Base-by-base conservation (phyloP, 306 rosid species). In the Quercus glauca region DNA sequence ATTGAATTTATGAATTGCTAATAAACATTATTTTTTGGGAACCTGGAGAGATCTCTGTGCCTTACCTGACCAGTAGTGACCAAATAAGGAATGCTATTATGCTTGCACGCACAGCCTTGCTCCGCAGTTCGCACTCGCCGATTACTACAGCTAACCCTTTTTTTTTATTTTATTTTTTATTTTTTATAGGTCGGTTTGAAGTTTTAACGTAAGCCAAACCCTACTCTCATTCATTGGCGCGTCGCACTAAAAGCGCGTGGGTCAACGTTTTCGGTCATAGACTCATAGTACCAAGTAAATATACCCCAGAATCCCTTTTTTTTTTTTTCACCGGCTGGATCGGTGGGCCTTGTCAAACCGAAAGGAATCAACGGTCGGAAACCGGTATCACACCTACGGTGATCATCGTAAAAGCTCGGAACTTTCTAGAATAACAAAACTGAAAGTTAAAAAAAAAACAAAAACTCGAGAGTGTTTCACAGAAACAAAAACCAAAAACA, bases 71-170 rank as follows among this genome's bases (percentile, higher is more conserved):
- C 53, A 3, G 5, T 37, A 8, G 45, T 5, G 15, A 28, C 37
- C 19, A 7, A 76, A 73, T 85, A 83, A 26, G 80, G 82, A 73
- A 83, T 78, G 81, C 80, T 80, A 87, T 85, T 71, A 77, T 80
- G 71, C 86, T 73, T 69, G 61, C 58, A 86, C 85, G 86, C 93
- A 90, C 90, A 86, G 90, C 91, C 88, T 83, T 82, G 85, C 84
- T 80, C 70, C 80, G 77, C 83, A 70, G 31, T 74, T 82, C 81
- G 67, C 89, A 69, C 85, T 74, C 80, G 74, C 79, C 82, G 6
- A 69, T 3, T 6, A 58, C 3, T 4, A 33, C 77, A 4, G 17
- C 51, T 1, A 21, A 14, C 15, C 25, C 56, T 43, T 11, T 2
- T 8, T 10, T 45, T 3, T 43, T 45, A 2, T 45, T 3, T 43